Conservation (phyloP, 2,329 filamentous ascomycete species). For the Fonsecaea erecta region DNA sequence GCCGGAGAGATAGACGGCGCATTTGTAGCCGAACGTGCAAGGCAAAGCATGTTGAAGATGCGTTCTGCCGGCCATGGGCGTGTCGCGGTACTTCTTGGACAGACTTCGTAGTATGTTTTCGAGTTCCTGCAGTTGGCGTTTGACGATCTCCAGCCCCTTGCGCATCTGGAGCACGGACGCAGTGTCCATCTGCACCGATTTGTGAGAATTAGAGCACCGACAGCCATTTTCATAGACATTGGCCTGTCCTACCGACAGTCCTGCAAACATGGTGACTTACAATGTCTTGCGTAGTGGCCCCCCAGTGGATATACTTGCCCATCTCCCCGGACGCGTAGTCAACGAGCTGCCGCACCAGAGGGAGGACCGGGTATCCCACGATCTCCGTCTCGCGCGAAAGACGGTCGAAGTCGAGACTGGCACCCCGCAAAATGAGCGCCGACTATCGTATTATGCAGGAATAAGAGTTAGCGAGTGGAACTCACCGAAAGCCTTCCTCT, state of each 20-base stretch:
- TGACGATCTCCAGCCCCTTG: slow-evolving; percentile 54
- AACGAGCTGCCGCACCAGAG: slow-evolving; percentile 38
- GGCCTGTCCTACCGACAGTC: neutral
- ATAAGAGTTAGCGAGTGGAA: neutral
- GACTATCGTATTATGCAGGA: too few species aligned
- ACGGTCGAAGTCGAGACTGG: slow-evolving; percentile 29
- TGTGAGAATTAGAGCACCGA: neutral
- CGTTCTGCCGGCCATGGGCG: slow-evolving; percentile 62
- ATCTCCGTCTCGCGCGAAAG: slow-evolving; percentile 38
- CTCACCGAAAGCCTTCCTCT: slow-evolving; percentile 30
- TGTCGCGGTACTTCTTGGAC: slow-evolving; percentile 54
- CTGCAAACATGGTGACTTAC: slow-evolving; percentile 1
- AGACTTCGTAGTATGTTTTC: slow-evolving; percentile 51
- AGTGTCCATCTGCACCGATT: slow-evolving; percentile 52
- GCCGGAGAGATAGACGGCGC: slow-evolving; percentile 59
- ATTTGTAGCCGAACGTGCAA: slow-evolving; percentile 63
- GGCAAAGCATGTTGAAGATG: slow-evolving; percentile 64
- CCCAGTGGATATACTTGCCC: slow-evolving; percentile 62
- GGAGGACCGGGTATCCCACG: slow-evolving; percentile 40
- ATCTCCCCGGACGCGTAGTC: slow-evolving; percentile 32
- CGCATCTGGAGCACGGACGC: slow-evolving; percentile 61
- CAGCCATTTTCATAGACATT: neutral
- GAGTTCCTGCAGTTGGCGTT: slow-evolving; percentile 51
- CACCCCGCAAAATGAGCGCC: neutral
- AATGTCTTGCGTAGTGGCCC: slow-evolving; percentile 64